Percentiles rank a stretch among this genome's conserved stretches.
Evolutionary conservation across 768 basidiomycete species (phyloP).

Genomic region (Phaeotremella fagi): DNA sequence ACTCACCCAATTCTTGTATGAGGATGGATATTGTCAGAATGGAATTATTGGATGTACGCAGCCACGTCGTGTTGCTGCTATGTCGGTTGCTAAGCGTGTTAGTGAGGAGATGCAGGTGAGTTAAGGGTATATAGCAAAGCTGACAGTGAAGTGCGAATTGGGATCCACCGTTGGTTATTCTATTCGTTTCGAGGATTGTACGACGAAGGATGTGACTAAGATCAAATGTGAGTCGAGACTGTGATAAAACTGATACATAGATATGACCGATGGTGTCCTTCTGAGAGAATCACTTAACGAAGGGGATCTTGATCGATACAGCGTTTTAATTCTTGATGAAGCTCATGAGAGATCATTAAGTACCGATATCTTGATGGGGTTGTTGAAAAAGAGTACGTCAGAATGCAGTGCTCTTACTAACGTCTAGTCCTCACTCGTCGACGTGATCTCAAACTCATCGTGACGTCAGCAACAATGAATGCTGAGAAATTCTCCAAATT

Average conservation of each 20-base stretch:
- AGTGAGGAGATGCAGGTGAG: conserved; percentile 97
- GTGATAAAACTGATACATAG: conserved; percentile 52
- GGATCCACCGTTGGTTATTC: conserved; percentile 91
- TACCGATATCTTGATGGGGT: conserved; percentile 96
- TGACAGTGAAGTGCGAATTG: conserved; percentile 64
- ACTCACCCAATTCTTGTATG: conserved; percentile 87
- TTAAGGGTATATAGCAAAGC: background rate
- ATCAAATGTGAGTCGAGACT: conserved; percentile 74
- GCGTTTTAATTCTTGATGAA: conserved; percentile 96
- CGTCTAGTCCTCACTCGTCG: conserved; percentile 72
- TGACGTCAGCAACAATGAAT: conserved; percentile 99
- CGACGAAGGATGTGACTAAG: conserved; percentile 74
- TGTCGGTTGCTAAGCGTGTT: conserved; percentile 99
- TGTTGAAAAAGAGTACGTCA: conserved; percentile 78
- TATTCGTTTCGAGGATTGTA: conserved; percentile 98
- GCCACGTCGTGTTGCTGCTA: conserved; percentile 95
- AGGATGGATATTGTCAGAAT: conserved; percentile 86
- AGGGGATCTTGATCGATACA: conserved; percentile 95
- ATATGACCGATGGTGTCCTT: conserved; percentile 98
- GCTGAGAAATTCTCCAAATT: conserved; percentile 97
- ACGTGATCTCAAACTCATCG: conserved; percentile 89
- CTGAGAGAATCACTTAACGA: conserved; percentile 98
- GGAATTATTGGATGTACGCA: conserved; percentile 96
- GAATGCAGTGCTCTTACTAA: background rate
- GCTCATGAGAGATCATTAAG: conserved; percentile 96